These are phyloP conservation scores for Fragaria nilgerrensis DNA, from an alignment of 306 rosid genomes.

Conservation along the genomic window DNA sequence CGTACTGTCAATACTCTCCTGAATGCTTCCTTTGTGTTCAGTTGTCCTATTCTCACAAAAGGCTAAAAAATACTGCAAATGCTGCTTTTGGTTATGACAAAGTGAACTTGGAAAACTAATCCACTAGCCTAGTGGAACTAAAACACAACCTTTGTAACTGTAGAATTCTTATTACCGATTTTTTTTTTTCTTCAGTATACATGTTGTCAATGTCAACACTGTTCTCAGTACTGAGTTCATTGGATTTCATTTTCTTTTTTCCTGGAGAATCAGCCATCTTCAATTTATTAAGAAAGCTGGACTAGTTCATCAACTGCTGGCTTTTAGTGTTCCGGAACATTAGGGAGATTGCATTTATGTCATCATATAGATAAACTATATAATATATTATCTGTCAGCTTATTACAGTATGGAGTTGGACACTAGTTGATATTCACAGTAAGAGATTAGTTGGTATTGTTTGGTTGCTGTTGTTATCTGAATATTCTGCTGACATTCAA, in stretches of 20 bases:
- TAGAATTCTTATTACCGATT: neutral
- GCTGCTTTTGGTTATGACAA: too few species aligned
- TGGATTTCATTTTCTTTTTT: neutral
- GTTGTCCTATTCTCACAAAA: neutral
- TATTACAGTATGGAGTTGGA: neutral
- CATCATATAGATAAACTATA: neutral
- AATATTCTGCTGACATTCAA: conserved; percentile 20
- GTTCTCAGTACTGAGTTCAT: neutral
- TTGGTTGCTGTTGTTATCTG: neutral
- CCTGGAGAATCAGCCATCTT: neutral
- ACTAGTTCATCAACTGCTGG: neutral
- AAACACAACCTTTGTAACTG: neutral
- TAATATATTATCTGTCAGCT: neutral
- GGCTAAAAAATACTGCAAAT: neutral
- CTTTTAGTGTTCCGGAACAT: neutral
- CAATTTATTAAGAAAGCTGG: neutral
- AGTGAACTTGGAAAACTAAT: neutral
- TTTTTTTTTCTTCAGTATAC: neutral
- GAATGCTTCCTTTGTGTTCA: neutral
- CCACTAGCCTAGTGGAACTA: neutral
- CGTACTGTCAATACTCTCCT: neutral
- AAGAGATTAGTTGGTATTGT: neutral
- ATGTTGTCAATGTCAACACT: neutral
- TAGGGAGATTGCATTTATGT: neutral
- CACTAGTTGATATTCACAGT: neutral